Percentiles rank a stretch among this genome's conserved stretches.
Conservation (phyloP, 768 basidiomycete species). For the Sutorius australiensis region DNA sequence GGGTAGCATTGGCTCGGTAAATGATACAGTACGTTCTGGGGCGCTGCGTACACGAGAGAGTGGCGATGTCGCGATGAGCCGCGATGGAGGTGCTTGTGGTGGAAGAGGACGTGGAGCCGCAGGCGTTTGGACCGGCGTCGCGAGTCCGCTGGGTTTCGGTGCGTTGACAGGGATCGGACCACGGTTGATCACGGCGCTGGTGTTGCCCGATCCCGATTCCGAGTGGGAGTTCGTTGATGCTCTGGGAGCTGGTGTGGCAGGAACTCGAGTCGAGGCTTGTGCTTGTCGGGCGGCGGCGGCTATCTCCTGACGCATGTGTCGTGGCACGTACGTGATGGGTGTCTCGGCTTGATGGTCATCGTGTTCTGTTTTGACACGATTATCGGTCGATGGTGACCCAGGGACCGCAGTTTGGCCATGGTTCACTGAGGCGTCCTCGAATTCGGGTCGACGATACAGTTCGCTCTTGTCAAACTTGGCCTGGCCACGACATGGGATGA, state of each 20-base stretch:
- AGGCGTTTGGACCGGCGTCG: slow-evolving; percentile 35
- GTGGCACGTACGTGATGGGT: slow-evolving; percentile 36
- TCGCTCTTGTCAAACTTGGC: slow-evolving; percentile 65
- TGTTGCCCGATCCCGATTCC: neutral
- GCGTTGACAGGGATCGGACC: neutral
- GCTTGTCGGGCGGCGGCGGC: slow-evolving; percentile 5
- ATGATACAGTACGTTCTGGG: slow-evolving; percentile 14
- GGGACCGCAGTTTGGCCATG: neutral
- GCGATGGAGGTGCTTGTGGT: slow-evolving; percentile 3
- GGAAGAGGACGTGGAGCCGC: slow-evolving; percentile 29
- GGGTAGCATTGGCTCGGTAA: neutral
- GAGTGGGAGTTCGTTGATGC: neutral
- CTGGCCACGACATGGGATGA: neutral
- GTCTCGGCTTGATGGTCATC: slow-evolving; percentile 7
- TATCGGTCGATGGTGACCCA: neutral
- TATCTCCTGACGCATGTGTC: slow-evolving; percentile 36
- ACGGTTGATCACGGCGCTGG: neutral
- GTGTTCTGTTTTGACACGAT: slow-evolving; percentile 20
- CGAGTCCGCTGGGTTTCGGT: slow-evolving; percentile 21
- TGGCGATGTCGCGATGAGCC: slow-evolving; percentile 5
- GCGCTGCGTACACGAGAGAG: slow-evolving; percentile 11
- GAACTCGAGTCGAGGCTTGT: neutral
- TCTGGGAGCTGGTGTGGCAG: neutral
- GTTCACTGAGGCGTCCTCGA: slow-evolving; percentile 34
- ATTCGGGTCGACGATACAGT: slow-evolving; percentile 69